Evolutionary conservation across 1,284 basidiomycete genomes (phyloP), one percentile per base, ranked within the genome.

Genomic region (Cryptococcus sp.): DNA sequence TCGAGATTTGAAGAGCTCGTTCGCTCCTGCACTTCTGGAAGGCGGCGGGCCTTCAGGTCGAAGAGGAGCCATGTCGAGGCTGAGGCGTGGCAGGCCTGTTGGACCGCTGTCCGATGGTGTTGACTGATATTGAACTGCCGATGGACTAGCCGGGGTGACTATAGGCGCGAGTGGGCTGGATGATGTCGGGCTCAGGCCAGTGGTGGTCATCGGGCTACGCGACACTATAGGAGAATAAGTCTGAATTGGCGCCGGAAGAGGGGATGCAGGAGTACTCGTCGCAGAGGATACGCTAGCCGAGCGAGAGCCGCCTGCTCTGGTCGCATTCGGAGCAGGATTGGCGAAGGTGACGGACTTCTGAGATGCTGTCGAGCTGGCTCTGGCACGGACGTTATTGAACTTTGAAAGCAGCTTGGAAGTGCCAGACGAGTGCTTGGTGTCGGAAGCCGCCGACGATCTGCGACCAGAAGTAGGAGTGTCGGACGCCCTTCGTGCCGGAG

Each of bases 401-500:
- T 75, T 75, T 51, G 63, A 66, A 15, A 75, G 59, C 16, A 75
- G 57, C 54, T 73, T 73, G 25, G 67, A 69, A 50, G 66, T 48
- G 48, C 64, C 44, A 48, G 66, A 45, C 54, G 61, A 31, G 48
- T 59, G 54, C 25, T 56, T 53, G 38, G 45, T 39, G 38, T 50
- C 47, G 39, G 47, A 39, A 23, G 59, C 59, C 19, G 64, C 39
- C 25, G 52, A 54, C 8, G 47, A 17, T 31, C 57, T 41, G 42
- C 56, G 48, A 38, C 27, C 19, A 40, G 53, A 60, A 17, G 50
- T 44, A 13, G 65, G 50, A 35, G 67, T 35, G 60, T 20, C 50
- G 50, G 41, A 49, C 57, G 13, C 31, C 31, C 31, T 35, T 35
- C 31, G 31, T 5, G 31, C 31, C 13, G 31, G 31, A 35, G 31